Evolutionary conservation across 2,329 filamentous ascomycete species (phyloP).

Genomic region (Capronia coronata): DNA sequence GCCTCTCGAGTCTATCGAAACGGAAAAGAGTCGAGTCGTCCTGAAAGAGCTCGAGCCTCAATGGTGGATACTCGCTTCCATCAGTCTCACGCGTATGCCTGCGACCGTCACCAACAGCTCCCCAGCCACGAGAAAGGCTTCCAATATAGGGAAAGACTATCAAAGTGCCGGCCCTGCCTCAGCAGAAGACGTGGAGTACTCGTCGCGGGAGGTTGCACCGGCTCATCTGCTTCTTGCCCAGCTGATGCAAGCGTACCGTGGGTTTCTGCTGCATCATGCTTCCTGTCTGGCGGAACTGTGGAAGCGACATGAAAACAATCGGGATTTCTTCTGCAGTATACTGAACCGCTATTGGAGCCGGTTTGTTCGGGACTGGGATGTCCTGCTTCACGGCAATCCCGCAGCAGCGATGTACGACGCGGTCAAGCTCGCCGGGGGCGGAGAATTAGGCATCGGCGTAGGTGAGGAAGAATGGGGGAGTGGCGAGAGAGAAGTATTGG

Average conservation of each 20-base stretch:
- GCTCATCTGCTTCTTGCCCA: conserved; percentile 71
- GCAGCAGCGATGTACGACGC: conserved; percentile 71
- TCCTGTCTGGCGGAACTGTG: conserved; percentile 66
- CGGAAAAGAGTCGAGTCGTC: conserved; percentile 77
- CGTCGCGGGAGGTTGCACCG: conserved; percentile 81
- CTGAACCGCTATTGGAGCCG: conserved; percentile 76
- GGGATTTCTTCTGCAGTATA: conserved; percentile 63
- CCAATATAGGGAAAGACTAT: conserved; percentile 25
- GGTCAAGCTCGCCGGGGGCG: conserved; percentile 80
- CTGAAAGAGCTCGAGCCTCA: conserved; percentile 79
- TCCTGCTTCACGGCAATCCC: conserved; percentile 84
- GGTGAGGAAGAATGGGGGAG: conserved; percentile 94
- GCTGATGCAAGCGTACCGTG: conserved; percentile 70
- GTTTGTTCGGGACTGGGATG: conserved; percentile 67
- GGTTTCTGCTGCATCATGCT: conserved; percentile 84
- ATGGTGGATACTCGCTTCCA: conserved; percentile 93
- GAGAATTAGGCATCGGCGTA: conserved; percentile 87
- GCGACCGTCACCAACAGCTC: conserved; percentile 36
- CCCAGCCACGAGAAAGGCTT: conserved; percentile 35
- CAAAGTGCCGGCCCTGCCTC: conserved; percentile 15
- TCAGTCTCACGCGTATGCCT: conserved; percentile 72
- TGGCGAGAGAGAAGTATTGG: conserved; percentile 84
- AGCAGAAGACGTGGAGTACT: conserved; percentile 62
- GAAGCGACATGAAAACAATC: conserved; percentile 47
- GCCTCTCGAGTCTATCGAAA: conserved; percentile 78